Evolutionary conservation across 495 filamentous ascomycete species (phyloP), one percentile per base, ranked within the genome.

Genomic region (Penicillium daleae): DNA sequence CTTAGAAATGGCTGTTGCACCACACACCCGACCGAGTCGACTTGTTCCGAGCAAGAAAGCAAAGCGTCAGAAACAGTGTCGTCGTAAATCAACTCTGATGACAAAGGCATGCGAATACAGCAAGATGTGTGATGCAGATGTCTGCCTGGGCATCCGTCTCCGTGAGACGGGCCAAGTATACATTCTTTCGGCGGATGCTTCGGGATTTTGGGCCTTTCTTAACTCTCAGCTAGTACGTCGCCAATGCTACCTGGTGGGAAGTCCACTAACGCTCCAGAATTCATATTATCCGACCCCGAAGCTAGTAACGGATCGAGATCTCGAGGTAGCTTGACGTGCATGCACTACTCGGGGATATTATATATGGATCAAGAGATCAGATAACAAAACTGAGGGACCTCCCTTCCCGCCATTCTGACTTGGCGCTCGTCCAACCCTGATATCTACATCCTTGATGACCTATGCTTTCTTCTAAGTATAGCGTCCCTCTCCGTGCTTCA

Each of bases 181-280:
- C 22, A 53, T 53, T 33, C 8, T 53, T 19, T 53, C 29, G 13
- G 50, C 15, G 3, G 50, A 53, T 32, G 29, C n/a, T 32, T 53
- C 29, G 15, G 50, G 50, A 53, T 53, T 53, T 32, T 53, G 29
- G 50, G 26, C 29, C 13, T 61, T 62, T 53, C 42, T 46, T 21
- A 19, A 6, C 19, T 21, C 42, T 12, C 6, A 46, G 21, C 21
- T 46, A 46, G 42, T 46, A 46, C 3, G 13, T 39, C 13, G 3
- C 37, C 13, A 39, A 39, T n/a, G 13, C 37, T 39, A 39, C 4
- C 37, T 39, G 13, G 17, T 39, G 13, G 37, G 17, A 39, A 39
- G 37, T 39, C 37, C 13, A 39, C 13, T 39, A 39, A 39, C 6
- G 37, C 37, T n/a, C 37, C 3, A 39, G 37, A 39, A 39, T 39